Base-by-base conservation (phyloP, 176 grass and related monocot species). In the Oryza meyeriana region DNA sequence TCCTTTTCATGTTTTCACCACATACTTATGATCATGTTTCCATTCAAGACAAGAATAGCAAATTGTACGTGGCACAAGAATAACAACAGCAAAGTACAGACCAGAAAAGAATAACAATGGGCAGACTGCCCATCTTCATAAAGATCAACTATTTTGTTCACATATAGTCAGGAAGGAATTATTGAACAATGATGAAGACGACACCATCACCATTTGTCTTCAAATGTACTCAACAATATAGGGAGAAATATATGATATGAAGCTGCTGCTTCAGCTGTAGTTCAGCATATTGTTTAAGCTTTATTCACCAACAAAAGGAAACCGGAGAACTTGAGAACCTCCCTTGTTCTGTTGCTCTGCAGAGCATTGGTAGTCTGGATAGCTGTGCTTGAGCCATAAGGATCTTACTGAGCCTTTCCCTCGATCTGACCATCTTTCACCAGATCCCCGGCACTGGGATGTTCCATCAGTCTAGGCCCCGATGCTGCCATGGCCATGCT, bases 271-370 rank as follows among this genome's bases (percentile, higher is more conserved):
- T 2, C 44, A 8, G 20, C 20, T 57, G 50, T 0, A 52, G 20
- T 17, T 76, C 20, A 72, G 41, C 58, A 59, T 66, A 77, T 34
- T 77, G 83, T 89, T 89, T 58, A 33, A 72, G 78, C 72, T 84
- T 84, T 85, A 82, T 85, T 82, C 45, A 55, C 27, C 47, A 52
- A 52, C 47, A 42, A 27, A 31, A 57, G 13, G 35, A 61, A 73
- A 59, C 4, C 34, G 32, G 38, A 64, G 68, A 78, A 38, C 14
- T 62, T 25, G 28, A 4, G 44, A 61, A 38, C 0, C 0, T 24
- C 61, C 31, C 31, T 33, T 55, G 17, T 44, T 36, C 59, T 34
- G 26, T 52, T 80, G 72, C 42, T 61, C 16, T 29, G 32, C 61
- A 74, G 24, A 75, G 12, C 69, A 81, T 12, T 52, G 61, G 9